Conservation (phyloP, 495 filamentous ascomycete genomes). For the Aspergillus diversus region DNA sequence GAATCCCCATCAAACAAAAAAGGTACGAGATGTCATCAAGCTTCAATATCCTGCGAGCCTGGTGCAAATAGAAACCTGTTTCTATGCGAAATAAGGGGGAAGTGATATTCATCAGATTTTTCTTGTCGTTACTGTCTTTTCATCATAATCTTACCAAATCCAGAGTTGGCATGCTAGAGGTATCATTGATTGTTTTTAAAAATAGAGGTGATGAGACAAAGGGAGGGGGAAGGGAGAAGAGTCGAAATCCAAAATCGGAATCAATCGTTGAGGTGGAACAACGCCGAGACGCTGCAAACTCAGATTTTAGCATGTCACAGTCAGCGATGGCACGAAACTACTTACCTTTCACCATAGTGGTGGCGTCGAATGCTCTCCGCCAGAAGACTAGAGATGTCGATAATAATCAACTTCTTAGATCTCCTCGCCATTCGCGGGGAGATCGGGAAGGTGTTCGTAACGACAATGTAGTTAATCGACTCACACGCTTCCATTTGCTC, state of each 20-base stretch:
- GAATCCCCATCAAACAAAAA: background rate
- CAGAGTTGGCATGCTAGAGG: conserved; percentile 9
- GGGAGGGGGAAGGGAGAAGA: background rate
- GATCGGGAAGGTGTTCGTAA: conserved; percentile 96
- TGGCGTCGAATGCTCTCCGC: conserved; percentile 93
- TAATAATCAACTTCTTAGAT: conserved; percentile 81
- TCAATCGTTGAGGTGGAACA: conserved; percentile 70
- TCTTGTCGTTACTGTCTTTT: conserved; percentile 29
- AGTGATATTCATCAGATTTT: conserved; percentile 24
- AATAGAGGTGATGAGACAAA: background rate
- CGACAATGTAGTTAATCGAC: conserved; percentile 90
- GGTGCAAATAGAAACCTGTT: background rate
- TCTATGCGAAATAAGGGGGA: conserved; percentile 15
- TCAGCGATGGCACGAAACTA: conserved; percentile 24
- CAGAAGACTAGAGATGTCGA: conserved; percentile 85
- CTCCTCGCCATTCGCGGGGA: conserved; percentile 66
- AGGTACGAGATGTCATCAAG: background rate
- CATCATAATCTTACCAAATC: conserved; percentile 28
- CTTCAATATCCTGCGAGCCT: background rate
- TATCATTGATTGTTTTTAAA: conserved; percentile 8
- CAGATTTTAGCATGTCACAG: conserved; percentile 25
- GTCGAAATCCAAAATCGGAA: background rate
- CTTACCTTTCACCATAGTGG: conserved; percentile 78
- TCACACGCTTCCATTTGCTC: conserved; percentile 89
- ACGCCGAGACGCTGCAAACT: conserved; percentile 71